These are phyloP conservation scores for Curvularia lunata DNA, from an alignment of 2,329 filamentous ascomycete species.

Conservation along the genomic window DNA sequence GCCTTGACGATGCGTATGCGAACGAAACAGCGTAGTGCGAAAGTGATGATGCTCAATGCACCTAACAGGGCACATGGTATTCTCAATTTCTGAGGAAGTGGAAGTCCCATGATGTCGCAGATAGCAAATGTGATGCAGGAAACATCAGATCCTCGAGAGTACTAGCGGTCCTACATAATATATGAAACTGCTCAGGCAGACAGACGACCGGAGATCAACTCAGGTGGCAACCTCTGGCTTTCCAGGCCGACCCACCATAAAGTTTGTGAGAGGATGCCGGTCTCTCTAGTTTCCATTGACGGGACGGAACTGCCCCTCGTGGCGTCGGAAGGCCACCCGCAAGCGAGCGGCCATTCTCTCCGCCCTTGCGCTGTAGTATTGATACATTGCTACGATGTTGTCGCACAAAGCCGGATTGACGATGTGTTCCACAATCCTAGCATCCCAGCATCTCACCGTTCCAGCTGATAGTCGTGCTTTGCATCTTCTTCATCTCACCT, in stretches of 20 bases:
- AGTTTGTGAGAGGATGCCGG: background rate
- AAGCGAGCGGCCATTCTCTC: background rate
- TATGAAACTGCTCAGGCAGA: background rate
- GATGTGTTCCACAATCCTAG: background rate
- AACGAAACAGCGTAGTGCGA: slow-evolving; percentile 21
- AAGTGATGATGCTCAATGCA: slow-evolving; percentile 21
- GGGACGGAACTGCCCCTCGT: background rate
- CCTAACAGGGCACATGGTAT: slow-evolving; percentile 13
- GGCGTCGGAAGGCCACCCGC: background rate
- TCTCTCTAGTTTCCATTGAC: background rate
- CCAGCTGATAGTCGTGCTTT: background rate
- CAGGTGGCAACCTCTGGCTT: background rate
- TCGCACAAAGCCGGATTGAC: background rate
- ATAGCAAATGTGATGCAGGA: background rate
- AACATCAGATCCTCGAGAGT: background rate
- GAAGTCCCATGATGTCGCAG: slow-evolving; percentile 10
- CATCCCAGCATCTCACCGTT: too few species aligned
- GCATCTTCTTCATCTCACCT: background rate
- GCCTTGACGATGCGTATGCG: slow-evolving; percentile 18
- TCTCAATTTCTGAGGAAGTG: slow-evolving; percentile 14
- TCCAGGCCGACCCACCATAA: background rate
- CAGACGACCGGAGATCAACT: background rate
- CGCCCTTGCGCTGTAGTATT: background rate
- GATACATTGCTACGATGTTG: background rate
- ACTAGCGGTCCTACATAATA: background rate